phyloP scores from a whole-genome alignment of 2,329 filamentous ascomycete species.

The Periconia sp. region DNA sequence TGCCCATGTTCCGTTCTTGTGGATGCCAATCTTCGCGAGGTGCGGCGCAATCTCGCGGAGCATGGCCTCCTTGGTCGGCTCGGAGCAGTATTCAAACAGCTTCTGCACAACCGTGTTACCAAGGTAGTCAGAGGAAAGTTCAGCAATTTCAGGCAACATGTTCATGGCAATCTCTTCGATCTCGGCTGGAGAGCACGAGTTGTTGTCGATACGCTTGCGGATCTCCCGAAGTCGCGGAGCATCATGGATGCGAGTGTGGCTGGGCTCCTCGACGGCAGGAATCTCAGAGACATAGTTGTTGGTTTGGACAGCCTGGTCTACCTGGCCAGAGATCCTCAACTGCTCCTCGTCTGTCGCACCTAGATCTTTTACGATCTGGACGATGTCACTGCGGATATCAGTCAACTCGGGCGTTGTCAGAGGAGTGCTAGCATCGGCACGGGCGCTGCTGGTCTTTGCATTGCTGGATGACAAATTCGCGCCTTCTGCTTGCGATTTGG shows the following conservation, averaged over 20 bases:
- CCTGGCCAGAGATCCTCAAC: slow-evolving; percentile 71
- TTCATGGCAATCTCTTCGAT: slow-evolving; percentile 90
- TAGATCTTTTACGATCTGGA: slow-evolving; percentile 86
- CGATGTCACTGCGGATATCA: slow-evolving; percentile 82
- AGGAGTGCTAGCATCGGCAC: slow-evolving; percentile 56
- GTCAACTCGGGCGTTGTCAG: slow-evolving; percentile 74
- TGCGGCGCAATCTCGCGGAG: slow-evolving; percentile 85
- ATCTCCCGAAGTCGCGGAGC: slow-evolving; percentile 95
- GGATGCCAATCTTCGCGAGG: slow-evolving; percentile 93
- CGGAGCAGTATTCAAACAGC: slow-evolving; percentile 94
- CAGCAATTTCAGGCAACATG: slow-evolving; percentile 96
- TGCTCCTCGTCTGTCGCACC: slow-evolving; percentile 83
- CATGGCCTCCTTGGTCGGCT: slow-evolving; percentile 90
- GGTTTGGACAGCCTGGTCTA: slow-evolving; percentile 79
- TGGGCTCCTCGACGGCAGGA: slow-evolving; percentile 85
- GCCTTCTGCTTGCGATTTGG: slow-evolving; percentile 55
- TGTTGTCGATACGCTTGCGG: slow-evolving; percentile 96
- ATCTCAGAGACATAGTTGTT: slow-evolving; percentile 80
- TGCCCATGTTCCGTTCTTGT: slow-evolving; percentile 99
- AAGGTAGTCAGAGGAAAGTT: slow-evolving; percentile 92
- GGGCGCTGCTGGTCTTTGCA: slow-evolving; percentile 40
- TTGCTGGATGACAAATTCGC: slow-evolving; percentile 43
- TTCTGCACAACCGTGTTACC: slow-evolving; percentile 99
- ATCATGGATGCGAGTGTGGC: slow-evolving; percentile 87
- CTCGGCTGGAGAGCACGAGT: slow-evolving; percentile 81